A percentile compares a stretch with the other conserved stretches of the same genome.
Evolutionary conservation across 768 basidiomycete genomes (phyloP).

Genomic region (Pisolithus orientalis): DNA sequence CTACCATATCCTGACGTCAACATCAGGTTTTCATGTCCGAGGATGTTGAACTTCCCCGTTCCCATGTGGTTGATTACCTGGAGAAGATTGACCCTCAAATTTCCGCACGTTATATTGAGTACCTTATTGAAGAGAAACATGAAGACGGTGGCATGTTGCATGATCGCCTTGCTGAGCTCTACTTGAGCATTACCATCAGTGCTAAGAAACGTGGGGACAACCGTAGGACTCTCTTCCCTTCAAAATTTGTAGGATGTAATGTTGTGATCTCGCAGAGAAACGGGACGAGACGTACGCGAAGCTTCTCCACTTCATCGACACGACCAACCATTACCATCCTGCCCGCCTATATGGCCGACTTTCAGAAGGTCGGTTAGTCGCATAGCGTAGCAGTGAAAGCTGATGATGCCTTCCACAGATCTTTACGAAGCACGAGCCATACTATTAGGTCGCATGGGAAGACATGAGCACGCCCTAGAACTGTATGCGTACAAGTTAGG

Average conservation of each 20-base stretch:
- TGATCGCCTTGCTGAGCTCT: constrained; percentile 84
- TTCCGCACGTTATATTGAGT: constrained; percentile 79
- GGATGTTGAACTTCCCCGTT: constrained; percentile 83
- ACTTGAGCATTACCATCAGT: constrained; percentile 59
- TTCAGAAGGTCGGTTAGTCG: constrained; percentile 61
- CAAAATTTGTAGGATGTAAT: constrained; percentile 3
- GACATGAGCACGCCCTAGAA: constrained; percentile 92
- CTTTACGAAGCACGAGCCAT: constrained; percentile 90
- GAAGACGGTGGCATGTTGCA: constrained; percentile 71
- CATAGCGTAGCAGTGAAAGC: background rate
- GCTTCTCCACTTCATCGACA: constrained; percentile 70
- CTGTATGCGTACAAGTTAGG: constrained; percentile 86
- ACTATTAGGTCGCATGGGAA: constrained; percentile 80
- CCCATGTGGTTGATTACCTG: constrained; percentile 70
- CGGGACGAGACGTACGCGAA: constrained; percentile 53
- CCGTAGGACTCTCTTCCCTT: constrained; percentile 31
- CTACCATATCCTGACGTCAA: background rate
- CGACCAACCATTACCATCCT: constrained; percentile 60
- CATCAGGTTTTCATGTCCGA: constrained; percentile 90
- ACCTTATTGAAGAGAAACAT: constrained; percentile 66
- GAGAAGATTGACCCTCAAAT: constrained; percentile 63
- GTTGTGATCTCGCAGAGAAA: constrained; percentile 31
- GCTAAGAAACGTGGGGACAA: constrained; percentile 56
- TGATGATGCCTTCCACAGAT: constrained; percentile 38
- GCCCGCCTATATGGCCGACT: constrained; percentile 79